Conservation (phyloP, 305 asterid genomes). For the Plantago lanceolata region DNA sequence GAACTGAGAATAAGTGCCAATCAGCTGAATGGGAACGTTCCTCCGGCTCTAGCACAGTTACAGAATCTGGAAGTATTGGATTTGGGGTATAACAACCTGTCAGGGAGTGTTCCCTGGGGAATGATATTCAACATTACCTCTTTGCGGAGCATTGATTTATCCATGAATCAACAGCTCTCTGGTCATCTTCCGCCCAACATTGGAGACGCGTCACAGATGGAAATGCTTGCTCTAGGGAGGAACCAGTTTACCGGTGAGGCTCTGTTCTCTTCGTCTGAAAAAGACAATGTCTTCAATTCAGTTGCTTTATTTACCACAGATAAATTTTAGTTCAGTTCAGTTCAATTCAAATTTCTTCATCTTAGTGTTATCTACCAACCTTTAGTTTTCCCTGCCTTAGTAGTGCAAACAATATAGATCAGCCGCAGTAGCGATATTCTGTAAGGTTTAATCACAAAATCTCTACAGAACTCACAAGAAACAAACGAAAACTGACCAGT, state of each 20-base stretch:
- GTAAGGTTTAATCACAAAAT: no score
- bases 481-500: no score
- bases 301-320: no score
- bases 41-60: background rate
- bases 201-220: constrained; percentile 7
- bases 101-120: constrained; percentile 6
- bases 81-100: background rate
- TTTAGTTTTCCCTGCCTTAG: background rate
- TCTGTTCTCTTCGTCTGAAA: no score
- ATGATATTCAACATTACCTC: constrained; percentile 11
- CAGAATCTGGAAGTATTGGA: background rate
- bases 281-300: no score
- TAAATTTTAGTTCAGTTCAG: no score
- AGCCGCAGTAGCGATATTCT: no score
- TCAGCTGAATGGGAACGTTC: constrained; percentile 10
- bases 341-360: no score
- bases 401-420: no score
- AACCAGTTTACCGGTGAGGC: constrained; percentile 13
- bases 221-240: background rate
- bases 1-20: background rate
- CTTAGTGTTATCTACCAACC: background rate
- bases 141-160: background rate
- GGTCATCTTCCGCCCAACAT: constrained; percentile 10
- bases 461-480: no score
- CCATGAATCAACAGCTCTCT: background rate